Percentiles rank a stretch among this genome's conserved stretches.
Conservation (phyloP, 768 basidiomycete genomes). For the Kwoniella mangroviensis region DNA sequence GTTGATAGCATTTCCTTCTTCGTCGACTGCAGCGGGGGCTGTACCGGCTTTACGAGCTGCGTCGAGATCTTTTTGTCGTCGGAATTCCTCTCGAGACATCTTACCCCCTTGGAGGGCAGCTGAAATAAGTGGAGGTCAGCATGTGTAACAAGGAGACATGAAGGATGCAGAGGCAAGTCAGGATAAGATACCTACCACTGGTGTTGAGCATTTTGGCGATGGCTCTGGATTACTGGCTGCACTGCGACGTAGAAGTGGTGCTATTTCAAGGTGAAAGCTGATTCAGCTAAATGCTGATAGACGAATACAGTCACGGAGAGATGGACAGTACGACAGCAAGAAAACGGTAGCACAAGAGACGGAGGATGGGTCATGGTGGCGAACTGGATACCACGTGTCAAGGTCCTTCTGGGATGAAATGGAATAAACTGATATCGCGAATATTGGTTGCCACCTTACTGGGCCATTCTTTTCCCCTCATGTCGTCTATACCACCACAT, state of each 20-base stretch:
- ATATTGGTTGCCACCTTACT: conserved; percentile 6
- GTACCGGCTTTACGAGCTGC: conserved; percentile 98
- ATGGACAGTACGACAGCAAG: background rate
- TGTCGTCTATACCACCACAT: too few relatives aligned
- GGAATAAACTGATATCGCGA: background rate
- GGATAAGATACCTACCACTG: conserved; percentile 14
- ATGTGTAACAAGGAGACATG: background rate
- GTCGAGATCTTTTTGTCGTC: conserved; percentile 94
- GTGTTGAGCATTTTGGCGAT: conserved; percentile 17
- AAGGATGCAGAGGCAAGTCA: background rate
- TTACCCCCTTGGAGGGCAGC: conserved; percentile 64
- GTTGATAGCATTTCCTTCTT: conserved; percentile 93
- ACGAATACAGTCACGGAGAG: background rate
- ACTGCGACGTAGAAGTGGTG: too few relatives aligned
- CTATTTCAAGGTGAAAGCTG: background rate
- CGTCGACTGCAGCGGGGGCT: conserved; percentile 91
- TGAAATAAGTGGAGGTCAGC: conserved; percentile 17
- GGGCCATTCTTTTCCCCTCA: too few relatives aligned
- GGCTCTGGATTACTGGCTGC: background rate
- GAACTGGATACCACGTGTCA: background rate
- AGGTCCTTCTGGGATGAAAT: conserved; percentile 3
- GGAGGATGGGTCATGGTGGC: background rate
- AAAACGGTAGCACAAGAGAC: background rate
- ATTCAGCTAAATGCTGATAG: background rate
- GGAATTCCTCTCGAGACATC: conserved; percentile 90